These are phyloP conservation scores for Castanopsis chinensis DNA, from an alignment of 306 rosid species.

Conservation along the genomic window DNA sequence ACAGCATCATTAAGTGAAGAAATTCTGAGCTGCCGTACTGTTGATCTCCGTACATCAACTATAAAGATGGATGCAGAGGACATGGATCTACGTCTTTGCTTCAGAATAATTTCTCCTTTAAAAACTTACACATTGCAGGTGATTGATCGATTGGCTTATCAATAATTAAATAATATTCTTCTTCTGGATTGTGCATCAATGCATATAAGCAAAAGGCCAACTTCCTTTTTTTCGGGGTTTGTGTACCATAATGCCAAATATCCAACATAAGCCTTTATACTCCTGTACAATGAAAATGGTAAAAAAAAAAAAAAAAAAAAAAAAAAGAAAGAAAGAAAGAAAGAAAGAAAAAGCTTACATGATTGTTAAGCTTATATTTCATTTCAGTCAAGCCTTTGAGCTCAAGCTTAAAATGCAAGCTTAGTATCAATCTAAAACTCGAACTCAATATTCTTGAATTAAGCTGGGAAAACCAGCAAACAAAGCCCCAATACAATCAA, in stretches of 20 bases:
- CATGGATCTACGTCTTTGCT: constrained; percentile 92
- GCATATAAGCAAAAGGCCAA: not conserved
- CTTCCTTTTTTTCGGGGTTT: not conserved
- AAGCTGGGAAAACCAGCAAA: no score
- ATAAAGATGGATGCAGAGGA: constrained; percentile 96
- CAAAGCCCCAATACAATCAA: no score
- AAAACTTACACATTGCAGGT: constrained; percentile 91
- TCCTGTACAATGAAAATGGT: not conserved
- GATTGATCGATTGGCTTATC: constrained; percentile 30
- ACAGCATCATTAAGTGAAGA: constrained; percentile 62
- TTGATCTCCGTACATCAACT: constrained; percentile 81
- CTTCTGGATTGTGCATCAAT: not conserved
- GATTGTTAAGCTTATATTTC: no score
- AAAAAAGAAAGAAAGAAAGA: not conserved
- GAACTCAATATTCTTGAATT: no score
- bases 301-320: not conserved
- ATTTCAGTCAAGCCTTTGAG: no score
- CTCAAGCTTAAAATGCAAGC: no score
- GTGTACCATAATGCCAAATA: not conserved
- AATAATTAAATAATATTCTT: not conserved
- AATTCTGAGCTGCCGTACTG: constrained; percentile 57
- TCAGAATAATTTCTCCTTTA: constrained; percentile 88
- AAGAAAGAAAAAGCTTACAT: no score
- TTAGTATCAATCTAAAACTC: not conserved
- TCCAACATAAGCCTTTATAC: not conserved